Percentiles rank a stretch among this genome's conserved stretches.
Conservation (phyloP, 768 basidiomycete genomes). For the Phlebiopsis gigantea region DNA sequence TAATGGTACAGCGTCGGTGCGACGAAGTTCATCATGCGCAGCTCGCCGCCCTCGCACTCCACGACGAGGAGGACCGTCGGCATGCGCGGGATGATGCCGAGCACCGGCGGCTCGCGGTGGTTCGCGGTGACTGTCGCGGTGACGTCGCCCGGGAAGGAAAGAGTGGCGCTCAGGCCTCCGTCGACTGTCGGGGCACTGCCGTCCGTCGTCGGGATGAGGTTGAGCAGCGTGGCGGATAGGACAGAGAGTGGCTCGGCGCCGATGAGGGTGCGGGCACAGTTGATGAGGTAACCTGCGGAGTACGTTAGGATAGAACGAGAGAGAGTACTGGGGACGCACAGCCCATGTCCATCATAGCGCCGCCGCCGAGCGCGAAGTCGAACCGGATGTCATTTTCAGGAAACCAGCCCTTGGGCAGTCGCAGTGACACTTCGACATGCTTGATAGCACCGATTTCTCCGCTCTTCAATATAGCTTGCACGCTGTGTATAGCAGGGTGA, state of each 20-base stretch:
- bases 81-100: constrained; percentile 4
- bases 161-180: constrained; percentile 2
- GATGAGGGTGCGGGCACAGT: constrained; percentile 1
- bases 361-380: constrained; percentile 50
- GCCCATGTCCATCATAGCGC: constrained; percentile 57
- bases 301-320: constrained; percentile 24
- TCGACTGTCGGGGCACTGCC: constrained; percentile 2
- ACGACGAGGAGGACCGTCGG: not conserved
- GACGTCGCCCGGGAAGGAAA: constrained; percentile 10
- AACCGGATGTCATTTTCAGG: constrained; percentile 42
- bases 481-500: constrained; percentile 52
- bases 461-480: constrained; percentile 48
- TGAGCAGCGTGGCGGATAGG: not conserved
- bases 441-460: constrained; percentile 50
- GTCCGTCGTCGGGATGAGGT: not conserved
- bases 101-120: not conserved
- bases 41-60: not conserved
- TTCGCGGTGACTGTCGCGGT: not conserved
- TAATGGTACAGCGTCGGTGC: constrained; percentile 22
- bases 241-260: constrained; percentile 1
- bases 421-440: constrained; percentile 36
- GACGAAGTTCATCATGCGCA: constrained; percentile 16
- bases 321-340: constrained; percentile 30
- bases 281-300: constrained; percentile 9
- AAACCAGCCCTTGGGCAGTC: constrained; percentile 31